phyloP scores from a whole-genome alignment of 139 green algal genomes.

The Closterium sp. region DNA sequence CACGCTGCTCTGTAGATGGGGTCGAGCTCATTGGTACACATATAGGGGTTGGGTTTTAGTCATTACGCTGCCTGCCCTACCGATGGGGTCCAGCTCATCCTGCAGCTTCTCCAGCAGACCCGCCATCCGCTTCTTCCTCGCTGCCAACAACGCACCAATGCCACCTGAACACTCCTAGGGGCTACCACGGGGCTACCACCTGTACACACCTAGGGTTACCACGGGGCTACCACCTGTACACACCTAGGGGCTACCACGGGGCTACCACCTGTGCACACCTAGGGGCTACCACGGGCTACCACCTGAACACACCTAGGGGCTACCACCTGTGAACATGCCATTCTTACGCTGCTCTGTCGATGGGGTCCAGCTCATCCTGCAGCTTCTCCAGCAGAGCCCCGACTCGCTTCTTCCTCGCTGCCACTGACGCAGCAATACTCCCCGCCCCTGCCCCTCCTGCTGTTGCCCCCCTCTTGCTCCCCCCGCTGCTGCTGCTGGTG shows the following conservation, averaged over 20 bases:
- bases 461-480: background rate
- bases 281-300: too few species aligned
- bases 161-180: too few species aligned
- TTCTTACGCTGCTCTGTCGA: slow-evolving; percentile 96
- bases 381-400: slow-evolving; percentile 53
- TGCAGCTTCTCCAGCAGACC: background rate
- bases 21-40: background rate
- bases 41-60: too few species aligned
- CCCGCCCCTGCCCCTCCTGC: background rate
- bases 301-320: too few species aligned
- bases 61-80: background rate
- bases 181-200: too few species aligned
- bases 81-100: background rate
- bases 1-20: background rate
- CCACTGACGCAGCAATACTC: background rate
- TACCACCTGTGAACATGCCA: too few species aligned
- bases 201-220: too few species aligned
- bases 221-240: too few species aligned
- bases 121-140: background rate
- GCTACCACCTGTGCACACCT: too few species aligned
- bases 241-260: too few species aligned
- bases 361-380: slow-evolving; percentile 79
- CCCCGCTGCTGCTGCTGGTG: background rate
- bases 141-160: too few species aligned
- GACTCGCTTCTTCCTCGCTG: background rate